phyloP scores from a whole-genome alignment of 192 early-diverging fungal species.

The Jimgerdemannia flammicorona region DNA sequence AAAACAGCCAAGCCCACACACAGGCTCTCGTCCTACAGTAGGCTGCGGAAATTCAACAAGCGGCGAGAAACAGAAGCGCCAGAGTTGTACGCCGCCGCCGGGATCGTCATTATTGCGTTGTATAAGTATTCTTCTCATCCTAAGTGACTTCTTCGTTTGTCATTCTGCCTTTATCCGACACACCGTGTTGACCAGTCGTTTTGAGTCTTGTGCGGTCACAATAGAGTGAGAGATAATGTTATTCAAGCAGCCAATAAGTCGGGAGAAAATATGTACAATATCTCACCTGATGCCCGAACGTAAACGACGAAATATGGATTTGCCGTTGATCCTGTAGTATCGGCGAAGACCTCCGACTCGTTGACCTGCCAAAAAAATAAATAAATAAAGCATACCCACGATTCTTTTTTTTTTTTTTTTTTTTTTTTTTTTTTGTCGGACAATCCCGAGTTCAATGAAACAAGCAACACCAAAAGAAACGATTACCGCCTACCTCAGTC shows the following conservation, averaged over 20 bases:
- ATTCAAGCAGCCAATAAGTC: background rate
- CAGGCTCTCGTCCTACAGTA: too few relatives aligned
- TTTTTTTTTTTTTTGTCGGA: background rate
- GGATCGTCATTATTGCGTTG: too few relatives aligned
- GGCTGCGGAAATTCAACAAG: too few relatives aligned
- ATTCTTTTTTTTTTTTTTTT: constrained; percentile 3
- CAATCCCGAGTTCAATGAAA: background rate
- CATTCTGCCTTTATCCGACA: constrained; percentile 10
- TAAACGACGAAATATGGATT: constrained; percentile 77
- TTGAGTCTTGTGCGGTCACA: background rate
- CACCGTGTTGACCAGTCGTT: constrained; percentile 8
- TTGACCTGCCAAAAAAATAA: constrained; percentile 24
- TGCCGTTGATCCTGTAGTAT: constrained; percentile 46
- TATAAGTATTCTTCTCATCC: too few relatives aligned
- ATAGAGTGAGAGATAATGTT: background rate
- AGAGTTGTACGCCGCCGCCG: too few relatives aligned
- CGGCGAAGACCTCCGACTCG: constrained; percentile 52
- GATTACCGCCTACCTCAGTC: constrained; percentile 34
- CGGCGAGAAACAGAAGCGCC: too few relatives aligned
- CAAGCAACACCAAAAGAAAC: background rate
- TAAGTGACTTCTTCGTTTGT: background rate
- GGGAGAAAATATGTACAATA: background rate
- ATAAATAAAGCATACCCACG: background rate
- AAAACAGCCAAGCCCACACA: too few relatives aligned
- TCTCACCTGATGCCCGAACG: constrained; percentile 38